These are phyloP conservation scores for Theobroma grandiflorum DNA, from an alignment of 441 rosid genomes.

Conservation along the genomic window DNA sequence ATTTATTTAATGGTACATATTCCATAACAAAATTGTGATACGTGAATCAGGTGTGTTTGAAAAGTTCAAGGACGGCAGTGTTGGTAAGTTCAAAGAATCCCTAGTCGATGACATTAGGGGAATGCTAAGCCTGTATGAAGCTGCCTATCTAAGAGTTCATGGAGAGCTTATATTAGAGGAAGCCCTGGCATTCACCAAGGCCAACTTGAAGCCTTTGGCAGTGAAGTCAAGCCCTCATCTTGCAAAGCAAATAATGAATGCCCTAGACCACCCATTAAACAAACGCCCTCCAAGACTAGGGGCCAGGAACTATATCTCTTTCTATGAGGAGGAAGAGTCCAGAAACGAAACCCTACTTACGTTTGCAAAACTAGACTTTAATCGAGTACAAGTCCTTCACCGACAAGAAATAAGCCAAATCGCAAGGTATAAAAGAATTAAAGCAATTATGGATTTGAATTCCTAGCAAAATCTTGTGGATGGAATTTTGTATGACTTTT, in stretches of 20 bases:
- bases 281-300: constrained; percentile 19
- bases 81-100: constrained; percentile 12
- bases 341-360: background rate
- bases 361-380: constrained; percentile 9
- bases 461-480: background rate
- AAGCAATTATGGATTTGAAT: background rate
- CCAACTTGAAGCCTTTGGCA: background rate
- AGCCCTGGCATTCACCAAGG: constrained; percentile 20
- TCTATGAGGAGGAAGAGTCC: background rate
- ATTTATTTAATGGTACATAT: background rate
- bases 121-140: constrained; percentile 31
- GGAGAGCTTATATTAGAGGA: constrained; percentile 14
- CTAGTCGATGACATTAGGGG: background rate
- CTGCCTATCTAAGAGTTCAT: constrained; percentile 22
- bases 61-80: constrained; percentile 23
- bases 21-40: too few species aligned
- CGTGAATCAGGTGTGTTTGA: constrained; percentile 15
- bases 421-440: background rate
- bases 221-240: background rate
- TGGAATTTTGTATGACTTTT: background rate
- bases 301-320: constrained; percentile 7
- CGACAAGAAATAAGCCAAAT: background rate
- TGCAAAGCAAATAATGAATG: background rate
- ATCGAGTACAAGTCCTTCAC: background rate
- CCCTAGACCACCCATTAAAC: constrained; percentile 6